These are phyloP conservation scores for Mycosphaerella sp. DNA, from an alignment of 2,329 filamentous ascomycete genomes.

Conservation along the genomic window DNA sequence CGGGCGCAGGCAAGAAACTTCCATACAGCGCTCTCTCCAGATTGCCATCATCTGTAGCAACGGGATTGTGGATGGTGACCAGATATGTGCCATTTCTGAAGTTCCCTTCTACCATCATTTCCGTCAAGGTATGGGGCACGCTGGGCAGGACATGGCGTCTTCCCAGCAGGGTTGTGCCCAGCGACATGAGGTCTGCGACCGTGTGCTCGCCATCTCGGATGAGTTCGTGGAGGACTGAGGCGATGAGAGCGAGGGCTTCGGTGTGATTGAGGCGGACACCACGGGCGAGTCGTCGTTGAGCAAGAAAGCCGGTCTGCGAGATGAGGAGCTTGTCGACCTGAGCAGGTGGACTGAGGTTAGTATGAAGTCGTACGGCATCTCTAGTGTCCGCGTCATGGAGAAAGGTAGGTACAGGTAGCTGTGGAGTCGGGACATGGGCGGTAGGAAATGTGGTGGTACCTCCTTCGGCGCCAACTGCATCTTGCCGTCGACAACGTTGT, in stretches of 20 bases:
- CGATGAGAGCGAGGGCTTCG: constrained; percentile 78
- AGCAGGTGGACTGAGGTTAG: constrained; percentile 1
- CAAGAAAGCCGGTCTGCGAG: constrained; percentile 78
- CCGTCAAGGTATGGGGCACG: constrained; percentile 68
- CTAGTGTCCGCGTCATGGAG: neutral
- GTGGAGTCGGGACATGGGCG: neutral
- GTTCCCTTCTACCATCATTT: constrained; percentile 91
- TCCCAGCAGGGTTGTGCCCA: constrained; percentile 87
- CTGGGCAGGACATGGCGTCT: constrained; percentile 83
- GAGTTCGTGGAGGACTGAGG: constrained; percentile 86
- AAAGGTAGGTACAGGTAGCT: neutral
- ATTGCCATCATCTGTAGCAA: constrained; percentile 79
- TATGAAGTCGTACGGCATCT: neutral
- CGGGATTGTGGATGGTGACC: constrained; percentile 87
- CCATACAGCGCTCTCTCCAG: constrained; percentile 83
- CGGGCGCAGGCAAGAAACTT: constrained; percentile 78
- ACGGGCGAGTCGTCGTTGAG: constrained; percentile 78
- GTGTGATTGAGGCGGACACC: constrained; percentile 85
- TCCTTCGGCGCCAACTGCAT: constrained; percentile 36
- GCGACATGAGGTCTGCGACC: constrained; percentile 86
- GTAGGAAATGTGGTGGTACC: constrained; percentile 17
- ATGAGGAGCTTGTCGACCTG: constrained; percentile 96
- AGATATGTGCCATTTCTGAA: constrained; percentile 88
- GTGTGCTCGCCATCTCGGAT: constrained; percentile 93
- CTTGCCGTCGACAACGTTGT: constrained; percentile 3